These are phyloP conservation scores for Termitomyces sp. DNA, from an alignment of 768 basidiomycete genomes.

Conservation along the genomic window DNA sequence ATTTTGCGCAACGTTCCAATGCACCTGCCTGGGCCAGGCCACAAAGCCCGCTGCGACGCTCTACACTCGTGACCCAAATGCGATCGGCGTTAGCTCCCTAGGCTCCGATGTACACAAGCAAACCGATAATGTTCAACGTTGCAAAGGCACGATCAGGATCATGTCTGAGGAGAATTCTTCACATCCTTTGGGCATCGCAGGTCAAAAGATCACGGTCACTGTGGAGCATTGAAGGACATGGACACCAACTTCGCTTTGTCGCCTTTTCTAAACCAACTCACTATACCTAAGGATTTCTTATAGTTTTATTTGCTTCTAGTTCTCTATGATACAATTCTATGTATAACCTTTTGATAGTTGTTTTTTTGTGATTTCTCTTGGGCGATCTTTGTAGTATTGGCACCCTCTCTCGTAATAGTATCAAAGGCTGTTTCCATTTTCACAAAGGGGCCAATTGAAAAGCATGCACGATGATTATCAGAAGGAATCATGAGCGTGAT, in stretches of 20 bases:
- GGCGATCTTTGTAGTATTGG: no score
- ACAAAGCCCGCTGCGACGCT: not conserved
- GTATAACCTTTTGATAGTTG: not conserved
- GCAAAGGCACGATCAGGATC: slow-evolving; percentile 23
- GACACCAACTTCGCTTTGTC: not conserved
- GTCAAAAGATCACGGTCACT: slow-evolving; percentile 24
- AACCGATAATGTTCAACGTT: slow-evolving; percentile 2
- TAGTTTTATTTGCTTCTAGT: not conserved
- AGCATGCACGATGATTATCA: no score
- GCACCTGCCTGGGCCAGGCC: not conserved
- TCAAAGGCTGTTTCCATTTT: no score
- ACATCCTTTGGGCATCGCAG: slow-evolving; percentile 24
- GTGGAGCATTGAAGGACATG: slow-evolving; percentile 18
- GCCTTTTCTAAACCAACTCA: not conserved
- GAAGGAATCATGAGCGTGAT: no score
- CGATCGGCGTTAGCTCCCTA: not conserved
- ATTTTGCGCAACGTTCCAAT: not conserved
- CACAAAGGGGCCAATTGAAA: no score
- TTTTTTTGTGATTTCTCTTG: not conserved
- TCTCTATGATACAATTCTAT: not conserved
- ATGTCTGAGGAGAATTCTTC: slow-evolving; percentile 22
- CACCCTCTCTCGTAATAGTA: no score
- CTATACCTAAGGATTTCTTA: not conserved
- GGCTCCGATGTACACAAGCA: not conserved
- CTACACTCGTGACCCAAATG: not conserved